Evolutionary conservation across 1,284 basidiomycete species (phyloP).

Genomic region (Termitomyces sp.): DNA sequence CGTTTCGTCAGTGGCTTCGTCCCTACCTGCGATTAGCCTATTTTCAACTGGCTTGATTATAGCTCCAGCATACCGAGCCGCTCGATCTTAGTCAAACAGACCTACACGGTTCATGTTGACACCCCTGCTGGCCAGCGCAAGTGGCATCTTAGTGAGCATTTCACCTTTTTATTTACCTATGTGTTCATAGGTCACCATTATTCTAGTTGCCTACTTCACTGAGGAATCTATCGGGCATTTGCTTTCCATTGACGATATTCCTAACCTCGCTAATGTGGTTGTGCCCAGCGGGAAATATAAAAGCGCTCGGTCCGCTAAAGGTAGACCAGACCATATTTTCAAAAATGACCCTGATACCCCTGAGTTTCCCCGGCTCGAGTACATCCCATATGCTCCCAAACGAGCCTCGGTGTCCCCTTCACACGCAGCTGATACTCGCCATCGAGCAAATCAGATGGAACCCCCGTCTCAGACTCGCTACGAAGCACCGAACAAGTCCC

Average conservation of each 20-base stretch:
- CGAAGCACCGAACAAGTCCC: constrained; percentile 20
- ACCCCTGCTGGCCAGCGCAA: constrained; percentile 61
- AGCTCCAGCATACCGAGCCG: constrained; percentile 29
- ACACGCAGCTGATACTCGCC: constrained; percentile 22
- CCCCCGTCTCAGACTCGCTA: constrained; percentile 12
- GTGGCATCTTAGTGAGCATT: constrained; percentile 72
- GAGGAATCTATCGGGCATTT: constrained; percentile 58
- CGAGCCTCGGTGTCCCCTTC: constrained; percentile 23
- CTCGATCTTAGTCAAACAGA: constrained; percentile 65
- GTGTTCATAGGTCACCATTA: background rate
- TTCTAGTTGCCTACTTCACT: constrained; percentile 70
- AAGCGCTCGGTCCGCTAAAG: constrained; percentile 60
- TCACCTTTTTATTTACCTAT: background rate
- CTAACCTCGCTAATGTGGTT: constrained; percentile 45
- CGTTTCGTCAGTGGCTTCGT: constrained; percentile 25
- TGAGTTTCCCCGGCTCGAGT: constrained; percentile 35
- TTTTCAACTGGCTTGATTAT: constrained; percentile 1
- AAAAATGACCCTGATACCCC: constrained; percentile 33
- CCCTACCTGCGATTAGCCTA: background rate
- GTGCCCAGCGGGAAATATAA: constrained; percentile 67
- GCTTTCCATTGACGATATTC: constrained; percentile 57
- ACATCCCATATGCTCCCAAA: constrained; percentile 35
- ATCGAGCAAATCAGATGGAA: constrained; percentile 15
- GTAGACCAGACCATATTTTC: constrained; percentile 44
- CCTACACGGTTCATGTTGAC: constrained; percentile 72